A percentile compares a stretch with the other conserved stretches of the same genome.
phyloP scores from a whole-genome alignment of 768 basidiomycete species.

The Tylopilus sp. region DNA sequence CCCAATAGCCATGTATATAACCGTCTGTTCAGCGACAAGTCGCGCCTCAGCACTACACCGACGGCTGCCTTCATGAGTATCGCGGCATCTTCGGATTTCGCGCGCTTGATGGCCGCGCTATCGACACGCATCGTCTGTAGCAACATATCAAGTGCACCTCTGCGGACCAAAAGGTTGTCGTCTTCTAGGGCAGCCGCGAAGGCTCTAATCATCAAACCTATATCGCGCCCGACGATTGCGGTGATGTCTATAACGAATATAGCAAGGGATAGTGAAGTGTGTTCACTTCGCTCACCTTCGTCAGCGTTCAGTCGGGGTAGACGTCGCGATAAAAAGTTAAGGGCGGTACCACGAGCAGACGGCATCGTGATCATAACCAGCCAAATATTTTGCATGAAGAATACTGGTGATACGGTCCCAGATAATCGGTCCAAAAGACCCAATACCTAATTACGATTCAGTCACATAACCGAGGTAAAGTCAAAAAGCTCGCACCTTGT shows the following conservation, averaged over 20 bases:
- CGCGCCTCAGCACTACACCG: slow-evolving; percentile 86
- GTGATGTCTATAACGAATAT: slow-evolving; percentile 49
- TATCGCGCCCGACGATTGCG: slow-evolving; percentile 74
- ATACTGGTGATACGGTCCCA: slow-evolving; percentile 76
- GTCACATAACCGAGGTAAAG: neutral
- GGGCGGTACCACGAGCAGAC: slow-evolving; percentile 75
- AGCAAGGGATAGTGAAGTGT: slow-evolving; percentile 2
- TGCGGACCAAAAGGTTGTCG: slow-evolving; percentile 85
- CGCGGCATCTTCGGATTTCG: slow-evolving; percentile 66
- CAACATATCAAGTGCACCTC: slow-evolving; percentile 83
- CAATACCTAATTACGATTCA: slow-evolving; percentile 55
- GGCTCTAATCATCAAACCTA: slow-evolving; percentile 92
- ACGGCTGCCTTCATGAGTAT: slow-evolving; percentile 86
- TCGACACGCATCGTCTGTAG: slow-evolving; percentile 73
- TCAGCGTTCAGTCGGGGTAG: slow-evolving; percentile 66
- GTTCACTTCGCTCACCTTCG: slow-evolving; percentile 50
- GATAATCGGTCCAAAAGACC: slow-evolving; percentile 78
- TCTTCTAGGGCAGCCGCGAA: slow-evolving; percentile 92
- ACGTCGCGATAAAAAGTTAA: slow-evolving; percentile 83
- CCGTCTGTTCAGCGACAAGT: slow-evolving; percentile 88
- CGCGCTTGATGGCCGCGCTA: slow-evolving; percentile 63
- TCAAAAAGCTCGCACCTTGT: slow-evolving; percentile 50
- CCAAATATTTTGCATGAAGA: slow-evolving; percentile 97
- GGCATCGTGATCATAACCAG: slow-evolving; percentile 89
- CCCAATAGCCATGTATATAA: slow-evolving; percentile 94